phyloP scores from a whole-genome alignment of 2,329 filamentous ascomycete genomes.

The Aaosphaeria arxii region DNA sequence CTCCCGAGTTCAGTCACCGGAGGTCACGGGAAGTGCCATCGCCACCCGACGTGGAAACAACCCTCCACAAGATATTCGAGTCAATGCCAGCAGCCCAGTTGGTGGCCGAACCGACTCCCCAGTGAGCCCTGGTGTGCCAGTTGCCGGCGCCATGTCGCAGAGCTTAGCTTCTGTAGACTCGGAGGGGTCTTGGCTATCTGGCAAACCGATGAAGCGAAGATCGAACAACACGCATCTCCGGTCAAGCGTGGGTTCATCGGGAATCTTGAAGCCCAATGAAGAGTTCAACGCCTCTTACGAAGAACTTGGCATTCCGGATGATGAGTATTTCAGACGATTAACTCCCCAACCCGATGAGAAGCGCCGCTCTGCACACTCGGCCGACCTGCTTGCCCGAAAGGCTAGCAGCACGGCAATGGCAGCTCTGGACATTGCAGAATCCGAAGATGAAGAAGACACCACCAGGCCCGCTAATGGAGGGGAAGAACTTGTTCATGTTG shows the following conservation, averaged over 20 bases:
- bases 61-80: conserved; percentile 30
- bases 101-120: conserved; percentile 43
- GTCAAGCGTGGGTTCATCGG: conserved; percentile 47
- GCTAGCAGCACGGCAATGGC: conserved; percentile 48
- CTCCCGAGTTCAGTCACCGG: conserved; percentile 76
- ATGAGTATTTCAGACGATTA: conserved; percentile 68
- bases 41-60: conserved; percentile 40
- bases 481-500: conserved; percentile 49
- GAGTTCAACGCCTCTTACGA: conserved; percentile 62
- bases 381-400: conserved; percentile 25
- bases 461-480: conserved; percentile 14
- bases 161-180: conserved; percentile 94
- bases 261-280: conserved; percentile 42
- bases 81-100: conserved; percentile 20
- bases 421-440: conserved; percentile 31
- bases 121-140: conserved; percentile 28
- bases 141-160: conserved; percentile 58
- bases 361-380: conserved; percentile 26
- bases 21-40: conserved; percentile 52
- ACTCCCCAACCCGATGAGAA: conserved; percentile 47
- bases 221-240: conserved; percentile 45
- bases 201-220: conserved; percentile 56
- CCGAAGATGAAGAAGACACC: conserved; percentile 35
- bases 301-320: conserved; percentile 63
- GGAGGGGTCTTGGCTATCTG: conserved; percentile 93